Base-by-base conservation (phyloP, 768 basidiomycete genomes). In the Plicaturopsis crispa region DNA sequence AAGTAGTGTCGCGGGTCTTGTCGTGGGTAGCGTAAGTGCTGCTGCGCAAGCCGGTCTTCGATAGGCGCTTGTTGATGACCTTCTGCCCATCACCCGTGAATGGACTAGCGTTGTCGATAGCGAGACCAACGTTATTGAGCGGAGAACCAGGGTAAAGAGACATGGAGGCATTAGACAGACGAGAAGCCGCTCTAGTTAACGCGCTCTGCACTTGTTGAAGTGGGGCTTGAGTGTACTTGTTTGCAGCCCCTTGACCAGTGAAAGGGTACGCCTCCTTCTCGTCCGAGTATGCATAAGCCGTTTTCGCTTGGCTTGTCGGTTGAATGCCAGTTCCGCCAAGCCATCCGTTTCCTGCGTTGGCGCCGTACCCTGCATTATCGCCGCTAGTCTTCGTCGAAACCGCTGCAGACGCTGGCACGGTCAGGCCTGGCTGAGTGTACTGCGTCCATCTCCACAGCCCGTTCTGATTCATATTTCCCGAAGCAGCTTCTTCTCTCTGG, bases 361-460 rank as follows among this genome's bases (percentile, higher is more conserved):
- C 26, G 14, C 8, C 26, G 14, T 28, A 28, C 14, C 26, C 26
- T 12, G 33, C 18, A 33, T 42, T 40, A 31, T 48, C 48, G 23
- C 48, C 47, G 20, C 48, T 50, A 18, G 53, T 45, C n/a, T 50
- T 49, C n/a, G 54, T 48, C 36, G 49, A 46, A 20, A 44, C 51
- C 31, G 46, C 44, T 22, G 24, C 43, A 19, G 50, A 59, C 7
- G 43, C 52, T 30, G 47, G 56, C 24, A 46, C 60, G 3, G 47
- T 57, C 34, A 60, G 50, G 10, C 54, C 59, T 10, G 69, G 63
- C 31, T 66, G 68, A 22, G 64, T 51, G 46, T 75, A 77, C 45
- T 73, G 72, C 1, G 73, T 67, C 75, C 75, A 79, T 22, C 59
- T 67, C 72, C 75, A 80, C 13, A 66, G 53, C 5, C 69, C 64